Percentiles rank a stretch among this genome's conserved stretches.
These are phyloP conservation scores for Melanomma pulvis-pyrius DNA, from an alignment of 495 filamentous ascomycete species.

Conservation along the genomic window DNA sequence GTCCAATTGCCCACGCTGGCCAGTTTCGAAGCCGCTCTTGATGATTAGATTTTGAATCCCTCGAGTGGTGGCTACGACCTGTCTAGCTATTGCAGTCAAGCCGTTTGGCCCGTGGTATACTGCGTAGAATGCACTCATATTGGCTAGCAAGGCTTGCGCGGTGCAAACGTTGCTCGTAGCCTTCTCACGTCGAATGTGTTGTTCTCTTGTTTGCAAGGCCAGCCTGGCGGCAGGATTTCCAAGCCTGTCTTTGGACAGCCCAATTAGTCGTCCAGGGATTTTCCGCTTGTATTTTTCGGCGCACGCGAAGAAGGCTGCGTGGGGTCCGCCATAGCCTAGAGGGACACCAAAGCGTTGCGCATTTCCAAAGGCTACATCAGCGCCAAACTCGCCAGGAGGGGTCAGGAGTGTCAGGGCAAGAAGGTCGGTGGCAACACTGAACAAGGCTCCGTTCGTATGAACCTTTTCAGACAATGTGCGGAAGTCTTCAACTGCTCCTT, in stretches of 20 bases:
- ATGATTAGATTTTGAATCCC: slow-evolving; percentile 69
- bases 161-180: slow-evolving; percentile 99
- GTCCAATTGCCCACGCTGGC: slow-evolving; percentile 57
- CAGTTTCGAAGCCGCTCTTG: slow-evolving; percentile 66
- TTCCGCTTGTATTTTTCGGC: slow-evolving; percentile 92
- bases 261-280: slow-evolving; percentile 91
- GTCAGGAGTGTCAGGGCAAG: slow-evolving; percentile 87
- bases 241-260: slow-evolving; percentile 88
- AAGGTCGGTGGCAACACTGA: slow-evolving; percentile 90
- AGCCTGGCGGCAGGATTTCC: slow-evolving; percentile 84
- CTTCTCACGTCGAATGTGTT: slow-evolving; percentile 97
- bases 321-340: slow-evolving; percentile 91
- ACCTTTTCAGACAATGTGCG: slow-evolving; percentile 71
- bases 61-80: slow-evolving; percentile 69
- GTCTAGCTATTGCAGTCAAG: slow-evolving; percentile 81
- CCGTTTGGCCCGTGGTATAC: slow-evolving; percentile 92
- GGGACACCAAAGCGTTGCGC: slow-evolving; percentile 95
- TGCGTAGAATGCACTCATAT: slow-evolving; percentile 98
- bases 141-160: slow-evolving; percentile 90
- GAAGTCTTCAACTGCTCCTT: slow-evolving; percentile 80
- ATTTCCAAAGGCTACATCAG: slow-evolving; percentile 95
- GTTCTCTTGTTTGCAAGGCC: slow-evolving; percentile 91
- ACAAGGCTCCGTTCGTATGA: slow-evolving; percentile 77
- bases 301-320: slow-evolving; percentile 96
- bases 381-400: slow-evolving; percentile 93